Conservation (phyloP, 2,329 filamentous ascomycete species). For the Penicillium sp. region DNA sequence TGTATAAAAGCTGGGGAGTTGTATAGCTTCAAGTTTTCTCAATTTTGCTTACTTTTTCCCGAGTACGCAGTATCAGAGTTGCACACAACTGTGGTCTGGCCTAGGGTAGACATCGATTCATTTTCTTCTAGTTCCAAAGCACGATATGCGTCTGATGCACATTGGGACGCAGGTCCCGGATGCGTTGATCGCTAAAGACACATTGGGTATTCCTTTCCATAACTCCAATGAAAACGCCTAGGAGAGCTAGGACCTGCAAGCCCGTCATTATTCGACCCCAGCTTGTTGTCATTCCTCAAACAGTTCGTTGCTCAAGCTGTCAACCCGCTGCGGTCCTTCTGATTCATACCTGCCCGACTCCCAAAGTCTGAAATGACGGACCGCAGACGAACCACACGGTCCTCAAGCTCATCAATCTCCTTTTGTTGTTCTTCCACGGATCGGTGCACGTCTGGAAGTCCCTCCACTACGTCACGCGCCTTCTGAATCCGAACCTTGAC, state of each 20-base stretch:
- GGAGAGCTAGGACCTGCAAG: background rate
- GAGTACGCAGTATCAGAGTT: background rate
- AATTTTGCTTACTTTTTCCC: background rate
- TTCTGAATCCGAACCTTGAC: constrained; percentile 80
- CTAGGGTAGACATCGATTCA: background rate
- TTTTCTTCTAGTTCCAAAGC: constrained; percentile 8
- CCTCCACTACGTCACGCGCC: constrained; percentile 54
- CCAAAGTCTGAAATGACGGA: constrained; percentile 42
- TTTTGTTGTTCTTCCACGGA: constrained; percentile 43
- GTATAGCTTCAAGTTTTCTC: background rate
- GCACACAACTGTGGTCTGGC: background rate
- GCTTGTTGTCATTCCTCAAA: background rate
- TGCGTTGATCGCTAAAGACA: constrained; percentile 7
- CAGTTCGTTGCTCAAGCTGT: background rate
- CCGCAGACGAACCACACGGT: constrained; percentile 37
- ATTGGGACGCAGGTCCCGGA: background rate
- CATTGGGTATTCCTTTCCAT: constrained; percentile 20
- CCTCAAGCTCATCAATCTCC: constrained; percentile 43
- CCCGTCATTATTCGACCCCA: background rate
- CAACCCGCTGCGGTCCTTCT: constrained; percentile 3
- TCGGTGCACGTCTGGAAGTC: constrained; percentile 43
- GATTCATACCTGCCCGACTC: constrained; percentile 23
- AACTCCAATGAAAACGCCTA: constrained; percentile 10
- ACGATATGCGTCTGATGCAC: constrained; percentile 2
- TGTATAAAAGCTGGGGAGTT: background rate